A percentile compares a stretch with the other conserved stretches of the same genome.
Conservation (phyloP, 352 stramenopile genomes). For the Phytophthora nicotianae region DNA sequence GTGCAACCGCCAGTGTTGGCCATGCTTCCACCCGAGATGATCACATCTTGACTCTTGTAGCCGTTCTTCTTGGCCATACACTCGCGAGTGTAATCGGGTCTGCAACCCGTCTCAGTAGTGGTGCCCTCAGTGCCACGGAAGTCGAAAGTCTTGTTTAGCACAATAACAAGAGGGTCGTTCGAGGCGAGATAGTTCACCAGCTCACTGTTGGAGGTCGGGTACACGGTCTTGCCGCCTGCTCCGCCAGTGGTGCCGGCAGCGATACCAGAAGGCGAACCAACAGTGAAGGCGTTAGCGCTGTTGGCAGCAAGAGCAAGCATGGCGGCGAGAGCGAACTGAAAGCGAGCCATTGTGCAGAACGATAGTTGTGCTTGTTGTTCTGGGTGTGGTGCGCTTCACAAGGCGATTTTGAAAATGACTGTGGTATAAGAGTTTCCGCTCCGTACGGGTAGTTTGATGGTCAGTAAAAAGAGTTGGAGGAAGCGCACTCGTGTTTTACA, state of each 20-base stretch:
- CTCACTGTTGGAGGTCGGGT: conserved; percentile 32
- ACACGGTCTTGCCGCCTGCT: conserved; percentile 26
- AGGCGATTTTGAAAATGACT: not conserved
- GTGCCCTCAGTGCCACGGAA: conserved; percentile 40
- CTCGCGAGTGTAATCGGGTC: not conserved
- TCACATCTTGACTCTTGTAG: not conserved
- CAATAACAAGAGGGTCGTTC: conserved; percentile 23
- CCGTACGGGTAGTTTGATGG: too few species aligned
- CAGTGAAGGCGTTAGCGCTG: conserved; percentile 15
- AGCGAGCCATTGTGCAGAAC: not conserved
- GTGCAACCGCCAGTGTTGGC: conserved; percentile 39
- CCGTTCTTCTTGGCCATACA: not conserved
- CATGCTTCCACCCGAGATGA: not conserved
- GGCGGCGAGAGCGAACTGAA: conserved; percentile 5
- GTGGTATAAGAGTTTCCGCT: not conserved
- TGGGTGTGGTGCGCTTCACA: not conserved
- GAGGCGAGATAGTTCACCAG: conserved; percentile 26
- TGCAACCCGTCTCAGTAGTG: conserved; percentile 37
- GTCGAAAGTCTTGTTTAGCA: conserved; percentile 45
- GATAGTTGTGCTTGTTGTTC: not conserved
- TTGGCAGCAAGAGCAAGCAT: conserved; percentile 9
- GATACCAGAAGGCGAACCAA: conserved; percentile 28
- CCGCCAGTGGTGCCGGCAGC: conserved; percentile 36
- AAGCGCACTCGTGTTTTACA: too few species aligned
- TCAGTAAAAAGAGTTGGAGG: too few species aligned